These are phyloP conservation scores for Backusella sp. DNA, from an alignment of 192 early-diverging fungal genomes.

Conservation along the genomic window DNA sequence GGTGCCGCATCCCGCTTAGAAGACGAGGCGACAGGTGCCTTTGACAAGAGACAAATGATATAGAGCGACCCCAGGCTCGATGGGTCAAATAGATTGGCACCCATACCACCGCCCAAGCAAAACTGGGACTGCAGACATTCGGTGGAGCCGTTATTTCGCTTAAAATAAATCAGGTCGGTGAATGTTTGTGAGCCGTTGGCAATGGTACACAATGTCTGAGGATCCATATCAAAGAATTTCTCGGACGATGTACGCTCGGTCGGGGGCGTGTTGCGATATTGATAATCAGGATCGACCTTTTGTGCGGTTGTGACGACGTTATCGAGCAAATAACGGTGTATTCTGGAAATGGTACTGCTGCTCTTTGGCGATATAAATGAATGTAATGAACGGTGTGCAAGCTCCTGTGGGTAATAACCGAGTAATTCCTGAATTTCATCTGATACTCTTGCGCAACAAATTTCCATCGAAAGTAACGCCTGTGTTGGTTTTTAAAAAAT, in stretches of 20 bases:
- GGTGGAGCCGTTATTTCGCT: slow-evolving; percentile 40
- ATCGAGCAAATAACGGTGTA: slow-evolving; percentile 38
- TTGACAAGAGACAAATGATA: slow-evolving; percentile 31
- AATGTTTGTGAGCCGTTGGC: slow-evolving; percentile 43
- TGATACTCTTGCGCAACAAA: slow-evolving; percentile 47
- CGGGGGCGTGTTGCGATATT: slow-evolving; percentile 9
- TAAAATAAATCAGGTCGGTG: slow-evolving; percentile 42
- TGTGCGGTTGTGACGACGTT: slow-evolving; percentile 35
- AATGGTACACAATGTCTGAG: slow-evolving; percentile 20
- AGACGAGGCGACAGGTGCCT: background rate
- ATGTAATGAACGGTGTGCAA: slow-evolving; percentile 47
- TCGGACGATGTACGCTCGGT: slow-evolving; percentile 26
- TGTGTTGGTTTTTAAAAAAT: background rate
- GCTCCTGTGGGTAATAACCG: slow-evolving; percentile 52
- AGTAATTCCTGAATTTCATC: slow-evolving; percentile 46
- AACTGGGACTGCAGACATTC: slow-evolving; percentile 41
- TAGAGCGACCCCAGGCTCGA: slow-evolving; percentile 44
- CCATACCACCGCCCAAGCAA: slow-evolving; percentile 55
- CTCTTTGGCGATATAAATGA: slow-evolving; percentile 39
- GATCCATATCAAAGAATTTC: slow-evolving; percentile 32
- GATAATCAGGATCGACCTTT: slow-evolving; percentile 19
- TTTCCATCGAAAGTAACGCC: slow-evolving; percentile 45
- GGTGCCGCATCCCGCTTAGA: background rate
- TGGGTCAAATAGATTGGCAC: slow-evolving; percentile 44
- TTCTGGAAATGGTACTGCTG: slow-evolving; percentile 31